Evolutionary conservation across 2,329 filamentous ascomycete species (phyloP).

Genomic region (Calonectria hawksworthii): DNA sequence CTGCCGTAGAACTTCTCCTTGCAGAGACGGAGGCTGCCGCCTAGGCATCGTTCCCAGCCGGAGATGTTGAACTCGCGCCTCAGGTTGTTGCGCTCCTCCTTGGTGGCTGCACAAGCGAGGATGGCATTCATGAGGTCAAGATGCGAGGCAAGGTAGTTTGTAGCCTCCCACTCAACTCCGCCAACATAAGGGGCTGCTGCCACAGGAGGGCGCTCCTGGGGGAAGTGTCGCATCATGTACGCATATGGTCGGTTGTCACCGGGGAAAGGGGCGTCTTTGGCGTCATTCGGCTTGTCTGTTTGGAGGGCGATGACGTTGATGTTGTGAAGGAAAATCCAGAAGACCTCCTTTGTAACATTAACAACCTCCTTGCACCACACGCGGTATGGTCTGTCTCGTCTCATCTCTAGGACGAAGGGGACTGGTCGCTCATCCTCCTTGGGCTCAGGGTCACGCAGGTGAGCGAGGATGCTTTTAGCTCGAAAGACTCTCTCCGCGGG

Average conservation of each 20-base stretch:
- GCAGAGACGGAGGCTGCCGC: conserved; percentile 86
- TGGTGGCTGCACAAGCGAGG: conserved; percentile 82
- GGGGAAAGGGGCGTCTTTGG: conserved; percentile 47
- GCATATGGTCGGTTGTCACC: conserved; percentile 61
- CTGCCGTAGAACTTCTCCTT: conserved; percentile 98
- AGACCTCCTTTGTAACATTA: conserved; percentile 96
- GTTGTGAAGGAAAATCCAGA: conserved; percentile 98
- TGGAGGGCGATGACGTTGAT: conserved; percentile 86
- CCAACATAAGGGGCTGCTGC: conserved; percentile 96
- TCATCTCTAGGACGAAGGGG: conserved; percentile 91
- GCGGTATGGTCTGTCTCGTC: conserved; percentile 87
- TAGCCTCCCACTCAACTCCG: conserved; percentile 98
- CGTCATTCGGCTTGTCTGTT: conserved; percentile 51
- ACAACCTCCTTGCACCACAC: conserved; percentile 95
- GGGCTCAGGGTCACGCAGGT: conserved; percentile 84
- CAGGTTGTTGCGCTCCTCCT: conserved; percentile 79
- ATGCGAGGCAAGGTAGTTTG: conserved; percentile 94
- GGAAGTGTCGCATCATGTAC: conserved; percentile 82
- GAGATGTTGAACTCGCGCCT: conserved; percentile 84
- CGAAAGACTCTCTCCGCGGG: conserved; percentile 74
- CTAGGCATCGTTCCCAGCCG: conserved; percentile 93
- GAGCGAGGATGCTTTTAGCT: conserved; percentile 80
- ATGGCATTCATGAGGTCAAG: conserved; percentile 94
- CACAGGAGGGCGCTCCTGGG: conserved; percentile 87
- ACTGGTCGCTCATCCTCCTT: conserved; percentile 83